Conservation (phyloP, 2,329 filamentous ascomycete genomes). For the Botrytis elliptica region DNA sequence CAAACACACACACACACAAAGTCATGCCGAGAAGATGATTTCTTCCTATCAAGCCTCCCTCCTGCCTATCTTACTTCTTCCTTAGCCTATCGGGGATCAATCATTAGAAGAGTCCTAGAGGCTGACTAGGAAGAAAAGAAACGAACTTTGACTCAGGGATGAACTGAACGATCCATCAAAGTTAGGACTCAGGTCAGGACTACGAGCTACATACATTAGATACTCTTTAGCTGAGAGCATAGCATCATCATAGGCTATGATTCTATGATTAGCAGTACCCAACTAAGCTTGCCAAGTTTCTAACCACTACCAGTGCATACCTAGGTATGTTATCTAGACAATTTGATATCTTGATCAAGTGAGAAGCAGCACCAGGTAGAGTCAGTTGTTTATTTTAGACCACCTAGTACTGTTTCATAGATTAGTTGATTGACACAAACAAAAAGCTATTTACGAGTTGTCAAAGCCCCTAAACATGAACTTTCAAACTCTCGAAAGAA, state of each 20-base stretch:
- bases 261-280: neutral
- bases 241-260: neutral
- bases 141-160: slow-evolving; percentile 11
- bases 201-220: neutral
- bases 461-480: neutral
- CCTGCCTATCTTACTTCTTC: neutral
- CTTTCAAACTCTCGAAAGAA: neutral
- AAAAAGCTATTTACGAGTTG: neutral
- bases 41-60: neutral
- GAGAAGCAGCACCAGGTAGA: neutral
- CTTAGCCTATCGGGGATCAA: neutral
- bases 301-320: neutral
- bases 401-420: neutral
- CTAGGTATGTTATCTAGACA: neutral
- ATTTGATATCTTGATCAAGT: neutral
- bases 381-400: neutral
- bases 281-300: neutral
- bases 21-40: neutral
- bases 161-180: neutral
- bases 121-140: neutral
- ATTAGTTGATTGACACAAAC: neutral
- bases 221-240: neutral
- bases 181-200: neutral
- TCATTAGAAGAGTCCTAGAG: neutral
- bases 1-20: neutral